A percentile compares a stretch with the other conserved stretches of the same genome.
phyloP scores from a whole-genome alignment of 768 basidiomycete species.

The Dendrothele bispora region DNA sequence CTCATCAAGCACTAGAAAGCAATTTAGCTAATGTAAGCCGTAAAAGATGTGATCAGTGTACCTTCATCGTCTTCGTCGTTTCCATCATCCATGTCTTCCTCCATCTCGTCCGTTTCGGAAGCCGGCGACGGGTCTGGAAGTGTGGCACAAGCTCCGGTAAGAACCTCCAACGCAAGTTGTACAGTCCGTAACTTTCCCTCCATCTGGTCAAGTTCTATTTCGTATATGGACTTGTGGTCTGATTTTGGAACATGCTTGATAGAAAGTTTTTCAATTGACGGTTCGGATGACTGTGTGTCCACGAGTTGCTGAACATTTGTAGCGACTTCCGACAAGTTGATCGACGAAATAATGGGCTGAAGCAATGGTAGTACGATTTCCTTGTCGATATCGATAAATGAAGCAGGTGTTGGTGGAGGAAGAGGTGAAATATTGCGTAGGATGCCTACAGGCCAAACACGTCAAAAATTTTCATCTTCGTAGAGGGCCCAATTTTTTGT shows the following conservation, averaged over 20 bases:
- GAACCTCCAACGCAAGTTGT: conserved; percentile 82
- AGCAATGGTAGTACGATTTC: conserved; percentile 73
- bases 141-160: conserved; percentile 87
- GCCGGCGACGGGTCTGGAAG: conserved; percentile 71
- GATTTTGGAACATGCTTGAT: conserved; percentile 68
- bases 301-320: conserved; percentile 52
- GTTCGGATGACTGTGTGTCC: conserved; percentile 45
- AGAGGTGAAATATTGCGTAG: conserved; percentile 76
- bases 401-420: conserved; percentile 62
- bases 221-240: conserved; percentile 71
- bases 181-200: conserved; percentile 74
- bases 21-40: no score
- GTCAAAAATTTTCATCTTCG: not conserved
- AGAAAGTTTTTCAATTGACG: conserved; percentile 54
- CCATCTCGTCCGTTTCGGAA: conserved; percentile 26
- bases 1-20: conserved; percentile 16
- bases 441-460: conserved; percentile 50
- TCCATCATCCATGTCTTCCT: conserved; percentile 36
- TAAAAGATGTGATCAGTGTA: conserved; percentile 1
- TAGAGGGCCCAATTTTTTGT: no score
- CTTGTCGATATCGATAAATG: conserved; percentile 66
- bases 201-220: conserved; percentile 69
- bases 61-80: conserved; percentile 36
- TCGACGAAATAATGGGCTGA: conserved; percentile 60
- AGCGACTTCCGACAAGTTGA: conserved; percentile 53